Base-by-base conservation (phyloP, 257 asterid species). In the Petrea volubilis region DNA sequence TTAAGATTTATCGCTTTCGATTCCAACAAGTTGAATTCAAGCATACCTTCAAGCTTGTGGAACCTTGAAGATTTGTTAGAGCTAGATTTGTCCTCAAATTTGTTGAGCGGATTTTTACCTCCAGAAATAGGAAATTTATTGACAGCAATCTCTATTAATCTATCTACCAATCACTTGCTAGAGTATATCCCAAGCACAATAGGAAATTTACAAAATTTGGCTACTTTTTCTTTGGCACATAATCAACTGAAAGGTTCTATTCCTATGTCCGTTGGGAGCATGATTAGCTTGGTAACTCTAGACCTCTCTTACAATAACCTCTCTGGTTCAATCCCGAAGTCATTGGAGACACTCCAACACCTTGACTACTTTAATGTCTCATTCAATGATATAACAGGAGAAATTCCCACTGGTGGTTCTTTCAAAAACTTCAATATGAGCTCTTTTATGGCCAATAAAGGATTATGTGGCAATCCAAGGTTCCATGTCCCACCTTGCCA, bases 31-130 rank as follows among this genome's bases (percentile, higher is more conserved):
- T 71, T 71, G 8, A 9, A 23, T 34, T 49, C 51, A 21, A 34
- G 7, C 31, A 15, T 71, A 34, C 70, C 76, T 3, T 5, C 52
- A 9, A 49, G 70, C 20, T 20, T 70, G 0, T 70, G 75, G 75
- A 3, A 6, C 17, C 44, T 18, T 14, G 1, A 9, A 4, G 67
- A 27, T 70, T 2, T 68, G 9, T 43, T 68, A 29, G 5, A 1
- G 7, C 36, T 71, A 8, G 23, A 71, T 14, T 29, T 60, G 34
- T 59, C 75, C 5, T 29, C 20, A 3, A 71, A 71, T 33, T 5
- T 10, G 0, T 71, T 71, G 25, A 46, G 15, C 21, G 64, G 77
- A 6, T 14, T 23, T 61, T 3, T 72, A 5, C 55, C 40, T 15
- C 36, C 21, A 5, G 64, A 62, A n/a, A 28, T 72, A 0, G 43